Evolutionary conservation across 73 alveolate genomes (phyloP).

Genomic region (Symbiodinium pilosum): DNA sequence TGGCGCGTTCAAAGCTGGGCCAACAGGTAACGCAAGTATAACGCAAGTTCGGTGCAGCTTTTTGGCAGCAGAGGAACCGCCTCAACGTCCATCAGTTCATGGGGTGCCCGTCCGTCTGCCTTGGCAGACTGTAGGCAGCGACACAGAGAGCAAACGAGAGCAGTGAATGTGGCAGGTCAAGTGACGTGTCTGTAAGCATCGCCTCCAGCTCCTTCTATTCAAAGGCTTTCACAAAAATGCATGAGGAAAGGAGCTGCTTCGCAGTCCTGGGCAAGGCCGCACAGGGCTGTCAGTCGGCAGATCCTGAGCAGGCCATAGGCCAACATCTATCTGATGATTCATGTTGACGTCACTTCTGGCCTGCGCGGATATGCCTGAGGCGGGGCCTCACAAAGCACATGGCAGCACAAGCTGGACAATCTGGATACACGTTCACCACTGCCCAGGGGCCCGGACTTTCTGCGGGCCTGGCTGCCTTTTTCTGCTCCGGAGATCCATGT

Average conservation of each 20-base stretch:
- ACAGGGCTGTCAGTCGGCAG: slow-evolving; percentile 29
- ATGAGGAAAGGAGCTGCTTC: neutral
- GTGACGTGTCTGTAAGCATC: neutral
- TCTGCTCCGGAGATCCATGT: too few relatives aligned
- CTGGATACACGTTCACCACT: too few relatives aligned
- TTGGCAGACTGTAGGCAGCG: too few relatives aligned
- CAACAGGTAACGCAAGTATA: too few relatives aligned
- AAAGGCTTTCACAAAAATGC: neutral
- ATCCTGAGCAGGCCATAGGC: too few relatives aligned
- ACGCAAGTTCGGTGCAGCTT: neutral
- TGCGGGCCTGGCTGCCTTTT: too few relatives aligned
- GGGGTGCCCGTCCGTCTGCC: neutral
- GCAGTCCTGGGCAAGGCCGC: slow-evolving; percentile 18
- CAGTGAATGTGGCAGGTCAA: too few relatives aligned
- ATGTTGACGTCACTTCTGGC: neutral
- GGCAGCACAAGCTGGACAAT: neutral
- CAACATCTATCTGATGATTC: too few relatives aligned
- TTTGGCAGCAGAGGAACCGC: neutral
- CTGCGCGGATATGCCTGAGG: neutral
- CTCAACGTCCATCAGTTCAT: neutral
- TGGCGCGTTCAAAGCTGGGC: too few relatives aligned
- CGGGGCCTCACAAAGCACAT: neutral
- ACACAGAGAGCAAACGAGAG: too few relatives aligned
- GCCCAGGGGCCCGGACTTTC: too few relatives aligned
- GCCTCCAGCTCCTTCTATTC: neutral